Base-by-base conservation (phyloP, 768 basidiomycete species). In the Candolleomyces aberdarensis region DNA sequence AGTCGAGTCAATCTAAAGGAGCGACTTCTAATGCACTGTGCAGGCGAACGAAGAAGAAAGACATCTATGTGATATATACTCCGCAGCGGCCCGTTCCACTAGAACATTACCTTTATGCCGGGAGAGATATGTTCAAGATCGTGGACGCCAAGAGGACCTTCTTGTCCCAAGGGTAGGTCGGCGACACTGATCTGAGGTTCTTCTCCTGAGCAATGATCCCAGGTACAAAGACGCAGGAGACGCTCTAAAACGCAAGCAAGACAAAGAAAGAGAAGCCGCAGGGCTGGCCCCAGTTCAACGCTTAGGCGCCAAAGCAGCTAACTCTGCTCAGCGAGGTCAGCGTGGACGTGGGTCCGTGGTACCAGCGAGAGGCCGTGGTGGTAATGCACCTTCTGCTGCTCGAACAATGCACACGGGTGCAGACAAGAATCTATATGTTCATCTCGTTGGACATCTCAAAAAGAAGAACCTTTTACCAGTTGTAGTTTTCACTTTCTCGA, bases 1-100 rank as follows among this genome's bases (percentile, higher is more conserved):
- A 70, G 89, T 71, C 52, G 36, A 19, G 58, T 49, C 29, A 44
- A 26, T 57, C 14, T 15, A 49, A 39, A 46, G 31, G 22, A 29
- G 50, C n/a, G 36, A 11, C 20, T 49, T 14, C n/a, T 56, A 61
- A 61, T 65, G 29, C 31, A 13, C 36, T 52, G 36, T 36, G 9
- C 66, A 98, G 96, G 6, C 92, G 97, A 15, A 99, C 97, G 2
- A 98, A 99, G 78, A 96, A 95, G 81, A 98, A 98, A 73, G 95
- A 98, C 64, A 98, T 99, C 58, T 98, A 98, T 72, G 97, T 99
- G 51, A 98, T 99, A 64, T 96, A 93, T 9, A 99, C 97, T 0
- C 86, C 89, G 3, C 95, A 98, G 73, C 83, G 97, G 58, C 97
- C 97, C 0, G 97, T 99, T 6, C 97, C 97, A 5, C 81, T 99